phyloP scores from a whole-genome alignment of 345 rosid species.

The Nephelium lappaceum region DNA sequence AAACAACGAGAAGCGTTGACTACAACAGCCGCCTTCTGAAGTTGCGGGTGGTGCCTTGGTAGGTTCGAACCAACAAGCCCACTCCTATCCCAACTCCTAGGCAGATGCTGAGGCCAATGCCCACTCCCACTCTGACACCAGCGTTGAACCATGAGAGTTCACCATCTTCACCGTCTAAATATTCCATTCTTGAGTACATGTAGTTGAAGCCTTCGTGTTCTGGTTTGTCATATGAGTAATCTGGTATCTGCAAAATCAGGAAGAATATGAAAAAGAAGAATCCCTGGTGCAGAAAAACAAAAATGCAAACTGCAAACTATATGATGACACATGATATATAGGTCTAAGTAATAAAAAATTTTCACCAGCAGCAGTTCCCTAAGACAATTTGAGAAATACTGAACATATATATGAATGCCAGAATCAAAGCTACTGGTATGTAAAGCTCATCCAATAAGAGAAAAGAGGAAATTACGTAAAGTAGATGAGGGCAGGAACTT shows the following conservation, averaged over 20 bases:
- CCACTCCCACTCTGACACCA: constrained; percentile 95
- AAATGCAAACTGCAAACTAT: not conserved
- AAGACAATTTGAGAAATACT: not conserved
- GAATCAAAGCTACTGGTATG: not conserved
- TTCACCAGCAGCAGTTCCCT: not conserved
- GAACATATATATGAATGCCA: not conserved
- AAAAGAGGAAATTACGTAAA: not conserved
- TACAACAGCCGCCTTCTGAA: constrained; percentile 69
- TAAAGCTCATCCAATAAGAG: not conserved
- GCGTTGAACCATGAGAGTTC: constrained; percentile 93
- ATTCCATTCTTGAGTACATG: constrained; percentile 41
- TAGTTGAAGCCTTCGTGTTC: constrained; percentile 45
- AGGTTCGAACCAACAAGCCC: constrained; percentile 74
- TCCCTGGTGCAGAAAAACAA: not conserved
- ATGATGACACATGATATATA: not conserved
- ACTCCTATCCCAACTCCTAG: constrained; percentile 84
- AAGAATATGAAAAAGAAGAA: constrained; percentile 20
- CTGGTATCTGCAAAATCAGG: constrained; percentile 40
- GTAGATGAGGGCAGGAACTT: not conserved
- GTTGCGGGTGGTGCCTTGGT: constrained; percentile 72
- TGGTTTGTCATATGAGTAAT: constrained; percentile 42
- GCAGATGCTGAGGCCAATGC: constrained; percentile 86
- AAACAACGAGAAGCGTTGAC: not conserved
- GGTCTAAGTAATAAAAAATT: not conserved
- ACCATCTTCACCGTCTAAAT: constrained; percentile 66